Evolutionary conservation across 2,329 filamentous ascomycete species (phyloP).

Genomic region (Raffaelea albimanens): DNA sequence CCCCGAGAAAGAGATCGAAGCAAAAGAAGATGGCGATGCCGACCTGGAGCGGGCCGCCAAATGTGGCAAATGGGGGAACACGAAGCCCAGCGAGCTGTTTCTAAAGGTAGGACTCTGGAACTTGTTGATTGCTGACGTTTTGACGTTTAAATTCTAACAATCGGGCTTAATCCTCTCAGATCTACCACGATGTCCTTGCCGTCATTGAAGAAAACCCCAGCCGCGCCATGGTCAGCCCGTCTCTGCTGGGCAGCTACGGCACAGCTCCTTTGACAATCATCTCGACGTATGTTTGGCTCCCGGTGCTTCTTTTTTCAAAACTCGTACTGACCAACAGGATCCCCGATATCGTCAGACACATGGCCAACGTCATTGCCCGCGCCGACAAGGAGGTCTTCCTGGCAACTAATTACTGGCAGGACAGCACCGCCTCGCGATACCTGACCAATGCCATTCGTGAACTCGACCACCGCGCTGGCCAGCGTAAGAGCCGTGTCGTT

Average conservation of each 20-base stretch:
- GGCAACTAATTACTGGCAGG: slow-evolving; percentile 68
- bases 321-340: slow-evolving; percentile 25
- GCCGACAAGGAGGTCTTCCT: slow-evolving; percentile 66
- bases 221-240: slow-evolving; percentile 41
- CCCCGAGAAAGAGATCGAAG: slow-evolving; percentile 14
- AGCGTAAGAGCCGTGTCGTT: slow-evolving; percentile 45
- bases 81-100: slow-evolving; percentile 58
- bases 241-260: slow-evolving; percentile 45
- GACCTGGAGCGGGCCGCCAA: slow-evolving; percentile 42
- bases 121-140: not conserved
- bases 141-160: not conserved
- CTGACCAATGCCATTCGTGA: slow-evolving; percentile 61
- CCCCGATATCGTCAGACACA: slow-evolving; percentile 63
- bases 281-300: slow-evolving; percentile 35
- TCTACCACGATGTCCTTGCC: slow-evolving; percentile 56
- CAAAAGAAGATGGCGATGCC: slow-evolving; percentile 1
- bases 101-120: slow-evolving; percentile 33
- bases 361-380: slow-evolving; percentile 65
- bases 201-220: slow-evolving; percentile 42
- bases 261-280: slow-evolving; percentile 61
- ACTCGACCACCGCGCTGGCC: slow-evolving; percentile 54
- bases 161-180: too few relatives aligned
- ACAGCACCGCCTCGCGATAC: slow-evolving; percentile 56
- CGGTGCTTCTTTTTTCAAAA: not conserved
- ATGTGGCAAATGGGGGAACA: slow-evolving; percentile 60